Evolutionary conservation across 768 basidiomycete genomes (phyloP), one percentile per base, ranked within the genome.

Genomic region (Mycena kentingensis): DNA sequence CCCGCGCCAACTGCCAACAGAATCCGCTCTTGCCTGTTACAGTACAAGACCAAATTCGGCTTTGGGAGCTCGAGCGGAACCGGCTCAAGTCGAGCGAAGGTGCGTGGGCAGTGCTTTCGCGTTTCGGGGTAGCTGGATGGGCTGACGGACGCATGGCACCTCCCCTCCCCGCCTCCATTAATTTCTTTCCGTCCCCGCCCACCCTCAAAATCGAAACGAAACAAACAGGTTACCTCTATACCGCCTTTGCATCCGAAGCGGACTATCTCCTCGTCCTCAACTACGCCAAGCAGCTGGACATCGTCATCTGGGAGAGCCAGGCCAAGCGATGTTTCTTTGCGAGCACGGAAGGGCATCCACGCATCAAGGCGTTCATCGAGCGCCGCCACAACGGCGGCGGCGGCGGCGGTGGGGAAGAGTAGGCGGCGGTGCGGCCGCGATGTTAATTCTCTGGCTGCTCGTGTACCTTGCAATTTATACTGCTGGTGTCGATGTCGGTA

Each of bases 61-160:
- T 98, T 16, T 99, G 97, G 94, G 95, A 99, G 70, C 77, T 95
- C 37, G 97, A 98, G 73, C 83, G 88, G 70, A 94, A 97, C 67
- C 83, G 97, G 47, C 76, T 98, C 10, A 88, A 90, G 63, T 87
- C 90, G 35, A 78, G 85, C 67, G 90, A 96, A 80, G 93, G 95
- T 93, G 65, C 51, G 73, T 67, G 26, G 24, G 59, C 49, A n/a
- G n/a, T n/a, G n/a, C n/a, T n/a, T n/a, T n/a, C n/a, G 46, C 29
- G 49, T 60, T 18, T 49, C 51, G 19, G 34, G 52, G 56, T 46
- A 46, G 57, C 60, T 55, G 63, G 55, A 48, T 47, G 45, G 38
- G 29, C n/a, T n/a, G n/a, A n/a, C n/a, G n/a, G n/a, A n/a, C n/a
- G 60, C 62, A 60, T 58, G 64, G 55, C 34, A 44, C 28, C 34